A percentile compares a stretch with the other conserved stretches of the same genome.
Evolutionary conservation across 1,139 yeast genomes (phyloP).

Genomic region (Yamadazyma diospyri): DNA sequence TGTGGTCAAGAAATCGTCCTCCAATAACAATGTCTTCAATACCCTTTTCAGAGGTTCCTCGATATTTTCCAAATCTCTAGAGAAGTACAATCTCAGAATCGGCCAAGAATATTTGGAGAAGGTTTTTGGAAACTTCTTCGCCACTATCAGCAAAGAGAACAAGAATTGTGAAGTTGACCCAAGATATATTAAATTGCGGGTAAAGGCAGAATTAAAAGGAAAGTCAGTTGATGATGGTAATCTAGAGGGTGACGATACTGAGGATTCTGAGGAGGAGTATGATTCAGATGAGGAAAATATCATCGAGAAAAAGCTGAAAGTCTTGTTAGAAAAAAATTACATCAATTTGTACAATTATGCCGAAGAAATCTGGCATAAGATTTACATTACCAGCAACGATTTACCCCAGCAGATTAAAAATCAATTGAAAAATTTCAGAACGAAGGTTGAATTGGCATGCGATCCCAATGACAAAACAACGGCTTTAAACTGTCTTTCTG

Average conservation of each 20-base stretch:
- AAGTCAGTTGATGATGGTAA: conserved; percentile 19
- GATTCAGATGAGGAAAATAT: conserved; percentile 33
- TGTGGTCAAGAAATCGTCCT: conserved; percentile 8
- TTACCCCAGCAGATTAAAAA: conserved; percentile 67
- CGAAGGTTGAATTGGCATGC: conserved; percentile 57
- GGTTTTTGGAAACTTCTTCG: conserved; percentile 67
- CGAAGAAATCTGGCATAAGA: conserved; percentile 67
- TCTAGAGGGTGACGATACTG: conserved; percentile 19
- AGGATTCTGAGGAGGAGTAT: conserved; percentile 22
- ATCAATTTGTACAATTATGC: conserved; percentile 52
- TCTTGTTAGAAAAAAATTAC: conserved; percentile 48
- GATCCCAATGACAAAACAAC: conserved; percentile 55
- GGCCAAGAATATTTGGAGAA: conserved; percentile 78
- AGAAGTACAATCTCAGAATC: conserved; percentile 67
- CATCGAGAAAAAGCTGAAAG: conserved; percentile 23
- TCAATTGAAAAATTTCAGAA: conserved; percentile 56
- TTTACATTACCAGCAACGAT: conserved; percentile 67
- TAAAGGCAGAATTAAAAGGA: conserved; percentile 31
- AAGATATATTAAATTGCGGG: conserved; percentile 43
- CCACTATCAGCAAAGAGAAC: conserved; percentile 47
- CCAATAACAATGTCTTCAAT: conserved; percentile 52
- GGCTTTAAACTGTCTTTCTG: conserved; percentile 70
- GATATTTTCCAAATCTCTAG: conserved; percentile 75
- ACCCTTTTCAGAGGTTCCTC: conserved; percentile 85
- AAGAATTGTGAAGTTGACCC: conserved; percentile 77